Percentiles rank a stretch among this genome's conserved stretches.
phyloP scores from a whole-genome alignment of 805 yeast genomes.

The Candida ipomoeae region DNA sequence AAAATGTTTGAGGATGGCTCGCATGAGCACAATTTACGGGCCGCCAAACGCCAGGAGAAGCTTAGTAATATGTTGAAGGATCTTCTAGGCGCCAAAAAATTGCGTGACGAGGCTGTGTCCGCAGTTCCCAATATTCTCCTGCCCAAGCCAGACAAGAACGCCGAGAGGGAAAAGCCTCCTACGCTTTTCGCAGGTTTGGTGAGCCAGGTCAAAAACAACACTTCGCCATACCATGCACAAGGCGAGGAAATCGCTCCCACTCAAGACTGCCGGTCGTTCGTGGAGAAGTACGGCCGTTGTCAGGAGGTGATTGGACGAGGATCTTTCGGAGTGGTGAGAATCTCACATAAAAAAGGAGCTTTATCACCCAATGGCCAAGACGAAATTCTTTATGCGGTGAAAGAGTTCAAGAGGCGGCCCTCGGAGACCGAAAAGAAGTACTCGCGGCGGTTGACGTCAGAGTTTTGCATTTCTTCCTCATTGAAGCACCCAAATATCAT shows the following conservation, averaged over 20 bases:
- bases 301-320: conserved; percentile 94
- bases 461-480: conserved; percentile 77
- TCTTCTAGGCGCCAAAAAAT: conserved; percentile 66
- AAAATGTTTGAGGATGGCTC: conserved; percentile 58
- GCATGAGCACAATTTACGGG: conserved; percentile 77
- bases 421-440: conserved; percentile 64
- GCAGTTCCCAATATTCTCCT: conserved; percentile 67
- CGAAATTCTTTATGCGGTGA: conserved; percentile 75
- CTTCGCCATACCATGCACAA: conserved; percentile 23
- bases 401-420: conserved; percentile 66
- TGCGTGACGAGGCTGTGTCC: conserved; percentile 65
- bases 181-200: conserved; percentile 67
- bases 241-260: conserved; percentile 14
- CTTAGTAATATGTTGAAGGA: conserved; percentile 70
- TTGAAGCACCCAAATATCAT: conserved; percentile 76
- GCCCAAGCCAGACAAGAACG: conserved; percentile 11
- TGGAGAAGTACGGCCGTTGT: conserved; percentile 88
- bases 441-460: conserved; percentile 70
- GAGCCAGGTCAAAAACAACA: conserved; percentile 47
- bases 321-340: conserved; percentile 88
- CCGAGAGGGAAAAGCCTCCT: conserved; percentile 46
- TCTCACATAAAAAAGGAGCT: conserved; percentile 64
- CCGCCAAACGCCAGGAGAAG: conserved; percentile 76
- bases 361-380: conserved; percentile 18
- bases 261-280: conserved; percentile 55